These are phyloP conservation scores for Salvia rosmarinus DNA, from an alignment of 257 asterid genomes.

Conservation along the genomic window DNA sequence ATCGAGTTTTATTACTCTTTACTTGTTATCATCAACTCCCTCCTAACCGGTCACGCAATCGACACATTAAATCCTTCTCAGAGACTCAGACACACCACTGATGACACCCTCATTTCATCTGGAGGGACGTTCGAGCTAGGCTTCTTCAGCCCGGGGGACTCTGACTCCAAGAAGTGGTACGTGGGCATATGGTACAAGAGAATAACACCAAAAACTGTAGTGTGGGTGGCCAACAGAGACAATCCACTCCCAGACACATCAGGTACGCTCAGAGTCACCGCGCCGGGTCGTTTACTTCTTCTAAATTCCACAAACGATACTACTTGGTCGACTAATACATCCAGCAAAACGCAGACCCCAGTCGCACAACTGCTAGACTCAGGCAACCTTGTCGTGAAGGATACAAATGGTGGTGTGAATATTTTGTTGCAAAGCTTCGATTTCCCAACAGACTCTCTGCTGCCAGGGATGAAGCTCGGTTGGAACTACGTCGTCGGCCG, in stretches of 20 bases:
- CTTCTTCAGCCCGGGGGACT: not conserved
- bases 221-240: slow-evolving; percentile 59
- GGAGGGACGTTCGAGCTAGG: slow-evolving; percentile 45
- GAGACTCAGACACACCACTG: not conserved
- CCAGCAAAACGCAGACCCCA: slow-evolving; percentile 33
- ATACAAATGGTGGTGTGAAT: slow-evolving; percentile 37
- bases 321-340: slow-evolving; percentile 51
- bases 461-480: slow-evolving; percentile 63
- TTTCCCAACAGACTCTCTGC: slow-evolving; percentile 45
- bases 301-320: slow-evolving; percentile 16
- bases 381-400: slow-evolving; percentile 58
- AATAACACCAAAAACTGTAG: slow-evolving; percentile 33
- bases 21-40: too few relatives aligned
- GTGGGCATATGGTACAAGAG: slow-evolving; percentile 58
- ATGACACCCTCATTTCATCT: slow-evolving; percentile 44
- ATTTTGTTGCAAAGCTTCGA: slow-evolving; percentile 62
- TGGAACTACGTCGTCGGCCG: slow-evolving; percentile 35
- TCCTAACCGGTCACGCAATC: too few relatives aligned
- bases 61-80: too few relatives aligned
- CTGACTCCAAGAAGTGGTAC: slow-evolving; percentile 28
- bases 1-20: too few relatives aligned
- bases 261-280: slow-evolving; percentile 37
- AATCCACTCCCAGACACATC: slow-evolving; percentile 36
- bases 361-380: slow-evolving; percentile 48
- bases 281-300: slow-evolving; percentile 43